Evolutionary conservation across 2,329 filamentous ascomycete genomes (phyloP), one percentile per base, ranked within the genome.

Genomic region (Penicillium nordicum): DNA sequence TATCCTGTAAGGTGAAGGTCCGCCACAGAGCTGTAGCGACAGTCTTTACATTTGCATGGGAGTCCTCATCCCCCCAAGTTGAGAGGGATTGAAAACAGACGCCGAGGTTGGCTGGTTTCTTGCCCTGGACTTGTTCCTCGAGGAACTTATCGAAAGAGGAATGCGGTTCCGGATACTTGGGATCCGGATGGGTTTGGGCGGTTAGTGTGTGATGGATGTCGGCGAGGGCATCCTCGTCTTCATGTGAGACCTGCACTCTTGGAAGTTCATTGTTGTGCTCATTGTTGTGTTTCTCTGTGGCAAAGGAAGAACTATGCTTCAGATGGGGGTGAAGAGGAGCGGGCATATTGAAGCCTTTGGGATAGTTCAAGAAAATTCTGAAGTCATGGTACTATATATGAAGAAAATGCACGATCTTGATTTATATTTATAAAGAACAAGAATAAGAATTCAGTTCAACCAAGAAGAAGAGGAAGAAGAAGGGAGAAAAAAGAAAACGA

Each of bases 1-100:
- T 78, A 72, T 88, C 90, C 3, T 90, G 76, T 64, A 91, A 87
- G 0, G 88, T 89, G 64, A 92, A 88, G 0, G 88, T 90, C n/a
- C 88, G 87, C 36, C 89, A 67, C 29, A 92, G 77, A 1, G 88
- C 88, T 50, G 87, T 82, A 0, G 87, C 88, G 0, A 92, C 72
- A 0, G 87, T 90, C 61, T 84, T 83, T 21, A 88, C 86, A 61
- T 86, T 84, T 0, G 81, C 80, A 3, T 86, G 78, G 1, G 82
- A 84, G 36, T 81, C 82, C 6, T 83, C 85, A 10, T 84, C 75
- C 12, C 88, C 88, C 72, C 87, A 86, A 18, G 90, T 88, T 0
- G 84, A 89, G 43, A 92, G 77, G 58, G 88, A 80, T 71, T 86
- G 88, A 76, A 87, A 92, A 6, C 89, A 78, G 1, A 92, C 86